Conservation (phyloP, 2,329 filamentous ascomycete species). For the Arthrobotrys musiformis region DNA sequence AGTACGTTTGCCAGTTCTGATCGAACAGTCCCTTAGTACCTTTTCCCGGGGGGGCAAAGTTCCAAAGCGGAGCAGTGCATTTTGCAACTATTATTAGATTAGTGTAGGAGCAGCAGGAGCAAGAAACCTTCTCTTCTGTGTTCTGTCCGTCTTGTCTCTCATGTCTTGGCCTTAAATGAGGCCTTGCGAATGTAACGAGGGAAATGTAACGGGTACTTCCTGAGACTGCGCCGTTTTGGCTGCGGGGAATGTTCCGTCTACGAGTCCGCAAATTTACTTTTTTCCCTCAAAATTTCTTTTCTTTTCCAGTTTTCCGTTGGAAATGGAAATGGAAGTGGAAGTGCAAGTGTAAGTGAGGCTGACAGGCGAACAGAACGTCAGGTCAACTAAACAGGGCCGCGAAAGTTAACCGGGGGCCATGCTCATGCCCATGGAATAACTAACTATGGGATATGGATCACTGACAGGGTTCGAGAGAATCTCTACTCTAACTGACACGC, state of each 20-base stretch:
- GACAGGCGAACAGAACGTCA: no score
- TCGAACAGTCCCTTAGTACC: not conserved
- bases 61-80: not conserved
- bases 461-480: not conserved
- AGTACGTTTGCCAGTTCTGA: not conserved
- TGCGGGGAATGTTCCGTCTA: not conserved
- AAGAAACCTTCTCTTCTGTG: not conserved
- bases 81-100: not conserved
- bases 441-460: not conserved
- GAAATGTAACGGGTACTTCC: conserved; percentile 11
- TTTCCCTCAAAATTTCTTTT: not conserved
- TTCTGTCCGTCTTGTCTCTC: conserved; percentile 15
- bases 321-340: no score
- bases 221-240: not conserved
- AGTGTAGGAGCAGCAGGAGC: no score
- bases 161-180: no score
- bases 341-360: conserved; percentile 35
- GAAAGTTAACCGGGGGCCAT: no score
- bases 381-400: no score
- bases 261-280: not conserved
- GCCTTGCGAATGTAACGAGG: not conserved
- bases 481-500: conserved; percentile 53
- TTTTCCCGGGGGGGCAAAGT: not conserved
- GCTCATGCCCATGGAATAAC: not conserved
- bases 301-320: not conserved